These are phyloP conservation scores for Colletotrichum sp. DNA, from an alignment of 2,329 filamentous ascomycete species.

Conservation along the genomic window DNA sequence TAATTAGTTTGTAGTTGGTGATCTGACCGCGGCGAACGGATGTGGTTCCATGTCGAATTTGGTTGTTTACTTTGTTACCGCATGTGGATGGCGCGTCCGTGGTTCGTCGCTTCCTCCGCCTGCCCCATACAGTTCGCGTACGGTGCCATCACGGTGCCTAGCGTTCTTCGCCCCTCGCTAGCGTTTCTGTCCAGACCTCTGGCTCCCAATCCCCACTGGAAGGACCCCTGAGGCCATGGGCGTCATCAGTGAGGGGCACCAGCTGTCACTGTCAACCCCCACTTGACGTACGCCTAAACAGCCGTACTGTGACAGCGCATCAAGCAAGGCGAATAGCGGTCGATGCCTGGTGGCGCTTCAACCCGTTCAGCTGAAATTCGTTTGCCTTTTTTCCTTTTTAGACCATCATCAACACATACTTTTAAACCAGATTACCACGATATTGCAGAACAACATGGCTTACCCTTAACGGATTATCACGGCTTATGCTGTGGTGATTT, in stretches of 20 bases:
- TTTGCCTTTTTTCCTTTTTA: slow-evolving; percentile 17
- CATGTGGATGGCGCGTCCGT: slow-evolving; percentile 23
- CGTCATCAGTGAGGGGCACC: slow-evolving; percentile 20
- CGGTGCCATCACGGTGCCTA: not conserved
- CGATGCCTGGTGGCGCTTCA: not conserved
- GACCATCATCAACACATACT: not conserved
- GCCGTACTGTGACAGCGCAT: slow-evolving; percentile 19
- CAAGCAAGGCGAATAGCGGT: not conserved
- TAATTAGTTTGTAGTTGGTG: slow-evolving; percentile 1
- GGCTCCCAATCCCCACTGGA: not conserved
- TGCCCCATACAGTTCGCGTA: not conserved
- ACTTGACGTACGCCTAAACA: not conserved
- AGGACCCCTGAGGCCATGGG: not conserved
- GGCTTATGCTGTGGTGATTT: slow-evolving; percentile 56
- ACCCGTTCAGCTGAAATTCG: not conserved
- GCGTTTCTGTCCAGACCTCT: not conserved
- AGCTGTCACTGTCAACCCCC: not conserved
- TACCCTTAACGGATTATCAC: slow-evolving; percentile 52
- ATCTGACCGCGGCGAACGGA: slow-evolving; percentile 20
- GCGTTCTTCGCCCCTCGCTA: not conserved
- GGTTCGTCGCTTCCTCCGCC: not conserved
- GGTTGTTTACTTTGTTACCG: slow-evolving; percentile 30
- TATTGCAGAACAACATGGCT: slow-evolving; percentile 41
- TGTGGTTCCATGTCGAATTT: not conserved
- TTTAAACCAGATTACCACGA: slow-evolving; percentile 1